Conservation (phyloP, 1,139 yeast genomes). For the Scheffersomyces titani region DNA sequence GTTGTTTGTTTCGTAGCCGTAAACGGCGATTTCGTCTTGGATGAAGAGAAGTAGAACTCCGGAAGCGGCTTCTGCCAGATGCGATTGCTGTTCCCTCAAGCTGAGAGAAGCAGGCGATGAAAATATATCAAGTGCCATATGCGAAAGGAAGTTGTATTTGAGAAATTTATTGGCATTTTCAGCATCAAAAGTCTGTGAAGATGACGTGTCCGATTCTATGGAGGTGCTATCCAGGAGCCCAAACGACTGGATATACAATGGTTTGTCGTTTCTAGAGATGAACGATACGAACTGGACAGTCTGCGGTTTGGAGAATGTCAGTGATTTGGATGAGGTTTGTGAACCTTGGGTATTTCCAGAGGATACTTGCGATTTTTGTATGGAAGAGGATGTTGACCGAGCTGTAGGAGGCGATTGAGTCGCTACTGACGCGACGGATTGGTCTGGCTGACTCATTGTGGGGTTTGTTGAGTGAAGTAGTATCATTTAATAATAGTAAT, state of each 20-base stretch:
- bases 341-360: neutral
- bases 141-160: slow-evolving; percentile 63
- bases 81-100: slow-evolving; percentile 43
- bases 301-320: slow-evolving; percentile 8
- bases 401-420: neutral
- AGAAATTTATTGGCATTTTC: slow-evolving; percentile 46
- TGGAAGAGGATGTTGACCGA: neutral
- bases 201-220: slow-evolving; percentile 57
- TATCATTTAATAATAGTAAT: too few relatives aligned
- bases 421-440: neutral
- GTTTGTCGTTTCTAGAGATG: slow-evolving; percentile 57
- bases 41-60: slow-evolving; percentile 51
- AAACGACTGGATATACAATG: slow-evolving; percentile 60
- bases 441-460: neutral
- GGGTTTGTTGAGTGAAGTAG: neutral
- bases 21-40: slow-evolving; percentile 62
- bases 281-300: slow-evolving; percentile 48
- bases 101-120: slow-evolving; percentile 50
- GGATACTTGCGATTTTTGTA: neutral
- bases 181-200: slow-evolving; percentile 52
- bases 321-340: neutral
- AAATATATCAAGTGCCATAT: slow-evolving; percentile 67
- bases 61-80: slow-evolving; percentile 19
- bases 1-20: slow-evolving; percentile 62
- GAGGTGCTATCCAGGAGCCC: slow-evolving; percentile 52